Evolutionary conservation across 1,284 basidiomycete genomes (phyloP).

Genomic region (Apiotrichum laibachii): DNA sequence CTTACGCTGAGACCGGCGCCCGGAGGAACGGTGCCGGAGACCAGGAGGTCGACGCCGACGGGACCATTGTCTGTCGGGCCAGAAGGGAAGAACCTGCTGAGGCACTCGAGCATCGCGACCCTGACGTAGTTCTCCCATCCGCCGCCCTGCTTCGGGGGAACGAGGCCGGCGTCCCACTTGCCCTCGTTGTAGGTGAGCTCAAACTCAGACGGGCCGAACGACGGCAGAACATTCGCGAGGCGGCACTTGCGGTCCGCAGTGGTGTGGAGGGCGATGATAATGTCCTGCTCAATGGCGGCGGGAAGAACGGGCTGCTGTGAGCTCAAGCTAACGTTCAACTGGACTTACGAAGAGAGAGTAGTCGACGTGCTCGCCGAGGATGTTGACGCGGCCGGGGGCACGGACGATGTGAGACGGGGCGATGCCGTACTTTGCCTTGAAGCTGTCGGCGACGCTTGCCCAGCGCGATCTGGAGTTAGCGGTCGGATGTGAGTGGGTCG

Average conservation of each 20-base stretch:
- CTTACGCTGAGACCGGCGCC: slow-evolving; percentile 80
- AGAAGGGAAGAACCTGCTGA: slow-evolving; percentile 26
- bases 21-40: slow-evolving; percentile 73
- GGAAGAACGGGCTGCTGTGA: slow-evolving; percentile 61
- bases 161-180: slow-evolving; percentile 71
- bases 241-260: slow-evolving; percentile 16
- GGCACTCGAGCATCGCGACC: slow-evolving; percentile 51
- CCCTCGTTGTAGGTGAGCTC: slow-evolving; percentile 57
- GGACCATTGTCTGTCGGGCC: slow-evolving; percentile 56
- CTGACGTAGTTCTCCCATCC: slow-evolving; percentile 86
- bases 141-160: slow-evolving; percentile 59
- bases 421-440: slow-evolving; percentile 63
- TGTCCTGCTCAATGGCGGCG: slow-evolving; percentile 77
- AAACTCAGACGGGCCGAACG: slow-evolving; percentile 58
- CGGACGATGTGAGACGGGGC: slow-evolving; percentile 69
- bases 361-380: slow-evolving; percentile 80
- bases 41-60: slow-evolving; percentile 69
- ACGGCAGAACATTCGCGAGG: slow-evolving; percentile 62
- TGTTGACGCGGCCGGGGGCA: slow-evolving; percentile 81
- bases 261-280: slow-evolving; percentile 71
- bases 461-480: slow-evolving; percentile 56
- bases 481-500: too few relatives aligned
- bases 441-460: slow-evolving; percentile 63
- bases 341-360: slow-evolving; percentile 55
- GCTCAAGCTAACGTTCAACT: not conserved